Evolutionary conservation across 192 early-diverging fungal species (phyloP), one percentile per base, ranked within the genome.

Genomic region (Mortierella alpina): DNA sequence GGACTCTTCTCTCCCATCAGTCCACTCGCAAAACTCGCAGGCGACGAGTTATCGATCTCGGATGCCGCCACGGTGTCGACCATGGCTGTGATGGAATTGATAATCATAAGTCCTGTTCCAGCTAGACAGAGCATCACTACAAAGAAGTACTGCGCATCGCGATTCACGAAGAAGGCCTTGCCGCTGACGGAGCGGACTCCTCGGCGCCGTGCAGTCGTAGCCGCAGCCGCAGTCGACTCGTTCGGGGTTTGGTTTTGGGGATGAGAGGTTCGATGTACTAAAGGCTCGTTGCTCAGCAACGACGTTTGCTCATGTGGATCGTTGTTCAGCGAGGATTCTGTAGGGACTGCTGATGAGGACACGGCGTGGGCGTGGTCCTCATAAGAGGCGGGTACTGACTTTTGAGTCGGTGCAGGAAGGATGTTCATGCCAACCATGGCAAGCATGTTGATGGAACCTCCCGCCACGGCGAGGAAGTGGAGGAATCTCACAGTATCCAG

Each of bases 1-100:
- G 69, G 60, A 5, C 18, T 58, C 53, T 62, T 53, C 6, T 67
- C 45, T 11, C 20, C 66, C 14, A 22, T 20, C 11, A 22, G 40
- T 15, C 11, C 7, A 2, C 41, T 49, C 47, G 22, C 17, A n/a
- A 10, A 10, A 17, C 6, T 22, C 40, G 18, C 47, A 20, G 22
- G 7, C 7, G 45, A 15, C 13, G 68, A 17, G 45, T 63, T 50
- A 17, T 6, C 7, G 9, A 40, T 20, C 20, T 79, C 69, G 11
- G 57, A 42, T n/a, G 51, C 59, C 4, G 69, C 77, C 1, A 80
- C 66, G 17, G 70, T 40, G 8, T 80, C 70, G 2, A 80, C 70
- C 52, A 80, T 80, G 12, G 77, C 70, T 13, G 77, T 45, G 45
- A 80, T 80, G 7, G 77, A 80, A 48, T 80, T 72, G 68, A 80